Base-by-base conservation (phyloP, 2,329 filamentous ascomycete species). In the Cephalotrichum gorgonifer region DNA sequence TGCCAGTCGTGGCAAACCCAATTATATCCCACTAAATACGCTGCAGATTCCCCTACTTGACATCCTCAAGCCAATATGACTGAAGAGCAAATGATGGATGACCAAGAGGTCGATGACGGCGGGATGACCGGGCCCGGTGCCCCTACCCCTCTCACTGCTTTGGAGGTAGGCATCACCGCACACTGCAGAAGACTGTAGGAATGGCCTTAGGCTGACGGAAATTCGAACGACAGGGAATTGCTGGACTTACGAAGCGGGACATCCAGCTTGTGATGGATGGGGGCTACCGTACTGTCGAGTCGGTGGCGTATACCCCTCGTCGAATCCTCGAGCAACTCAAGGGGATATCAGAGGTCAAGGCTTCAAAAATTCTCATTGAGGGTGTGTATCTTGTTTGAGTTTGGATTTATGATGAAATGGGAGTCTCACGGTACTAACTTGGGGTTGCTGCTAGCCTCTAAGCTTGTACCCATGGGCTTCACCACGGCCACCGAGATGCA, bases 401-500 rank as follows among this genome's bases (percentile, higher is more conserved):
- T 51, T 57, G 42, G 55, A 49, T 51, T 47, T 35, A 4, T 38
- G 27, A 22, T 43, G 49, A 12, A 43, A 8, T 42, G 9, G 35
- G 17, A 38, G 7, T 33, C 6, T n/a, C 4, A 22, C 35, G 9
- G 23, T 45, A 44, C 50, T 54, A 39, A 48, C 17, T 26, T 27
- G 41, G 12, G 17, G 42, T 23, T 26, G 28, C 15, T 56, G 93
- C 28, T 57, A 94, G 91, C 91, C 26, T 90, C 89, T 1, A 98
- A 96, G 66, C 78, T 97, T 47, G 93, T 98, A 1, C 93, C 93
- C 0, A 95, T 98, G 90, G 93, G 93, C 39, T 98, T 98, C 64
- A 98, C 94, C 1, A 98, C 93, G 0, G 93, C 93, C 3, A 98
- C 93, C 0, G 94, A 98, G 68, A 98, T 98, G 90, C 94, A 98